Conservation (phyloP, 129 eudicot genomes). For the Escallonia herrerae region DNA sequence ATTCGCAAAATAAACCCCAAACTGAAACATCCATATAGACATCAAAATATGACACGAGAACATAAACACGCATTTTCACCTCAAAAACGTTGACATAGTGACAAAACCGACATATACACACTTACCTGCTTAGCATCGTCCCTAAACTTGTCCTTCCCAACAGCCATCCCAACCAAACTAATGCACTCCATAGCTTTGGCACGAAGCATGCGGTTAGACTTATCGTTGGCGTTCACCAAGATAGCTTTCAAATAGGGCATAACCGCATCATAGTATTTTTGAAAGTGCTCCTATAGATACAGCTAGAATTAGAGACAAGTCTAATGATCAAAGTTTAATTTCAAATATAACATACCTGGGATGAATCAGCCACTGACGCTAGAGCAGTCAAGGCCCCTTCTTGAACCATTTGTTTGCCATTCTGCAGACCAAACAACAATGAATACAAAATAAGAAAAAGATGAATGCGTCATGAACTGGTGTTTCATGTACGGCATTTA, state of each 20-base stretch:
- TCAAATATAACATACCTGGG: constrained; percentile 53
- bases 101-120: not conserved
- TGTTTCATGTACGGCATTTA: not conserved
- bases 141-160: constrained; percentile 95
- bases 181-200: constrained; percentile 99
- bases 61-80: too few relatives aligned
- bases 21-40: too few relatives aligned
- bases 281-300: constrained; percentile 81
- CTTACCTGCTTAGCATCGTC: constrained; percentile 95
- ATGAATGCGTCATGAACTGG: not conserved
- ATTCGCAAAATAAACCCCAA: not conserved
- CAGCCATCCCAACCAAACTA: constrained; percentile 99
- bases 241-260: constrained; percentile 98
- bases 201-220: constrained; percentile 98
- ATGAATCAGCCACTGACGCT: constrained; percentile 99
- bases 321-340: not conserved
- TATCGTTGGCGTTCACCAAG: constrained; percentile 85
- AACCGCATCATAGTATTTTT: constrained; percentile 96
- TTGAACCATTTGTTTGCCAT: constrained; percentile 98
- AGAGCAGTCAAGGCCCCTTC: constrained; percentile 98
- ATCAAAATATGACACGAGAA: too few relatives aligned
- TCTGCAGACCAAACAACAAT: constrained; percentile 36
- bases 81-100: too few relatives aligned
- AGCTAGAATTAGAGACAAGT: constrained; percentile 12
- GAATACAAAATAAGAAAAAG: not conserved